Percentiles rank a stretch among this genome's conserved stretches.
Evolutionary conservation across 257 asterid species (phyloP).

Genomic region (Handroanthus guayacan): DNA sequence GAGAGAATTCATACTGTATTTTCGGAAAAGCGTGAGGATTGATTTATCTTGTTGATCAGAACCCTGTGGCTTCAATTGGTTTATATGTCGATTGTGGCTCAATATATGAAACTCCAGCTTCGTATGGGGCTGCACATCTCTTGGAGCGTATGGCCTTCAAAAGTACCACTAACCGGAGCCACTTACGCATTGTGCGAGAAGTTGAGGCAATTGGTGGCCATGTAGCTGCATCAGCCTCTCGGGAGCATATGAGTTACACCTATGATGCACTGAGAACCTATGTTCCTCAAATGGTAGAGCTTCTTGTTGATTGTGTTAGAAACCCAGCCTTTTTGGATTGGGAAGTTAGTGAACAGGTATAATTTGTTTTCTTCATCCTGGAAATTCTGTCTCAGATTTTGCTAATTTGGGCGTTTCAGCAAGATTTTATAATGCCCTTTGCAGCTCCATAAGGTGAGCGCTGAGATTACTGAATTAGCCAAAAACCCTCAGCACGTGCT

Average conservation of each 20-base stretch:
- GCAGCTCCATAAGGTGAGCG: slow-evolving; percentile 72
- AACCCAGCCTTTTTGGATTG: slow-evolving; percentile 94
- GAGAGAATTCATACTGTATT: too few relatives aligned
- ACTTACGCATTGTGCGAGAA: slow-evolving; percentile 83
- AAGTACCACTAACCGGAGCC: slow-evolving; percentile 84
- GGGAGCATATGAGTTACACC: slow-evolving; percentile 86
- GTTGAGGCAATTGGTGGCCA: slow-evolving; percentile 96
- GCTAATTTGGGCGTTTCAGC: slow-evolving; percentile 4
- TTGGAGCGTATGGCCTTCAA: slow-evolving; percentile 96
- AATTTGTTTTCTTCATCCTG: slow-evolving; percentile 22
- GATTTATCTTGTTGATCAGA: slow-evolving; percentile 51
- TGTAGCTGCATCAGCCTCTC: slow-evolving; percentile 73
- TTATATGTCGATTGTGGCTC: slow-evolving; percentile 90
- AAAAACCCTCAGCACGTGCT: slow-evolving; percentile 88
- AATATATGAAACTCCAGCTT: slow-evolving; percentile 75
- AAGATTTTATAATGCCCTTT: slow-evolving; percentile 17
- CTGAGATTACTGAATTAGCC: slow-evolving; percentile 70
- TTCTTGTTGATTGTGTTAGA: slow-evolving; percentile 80
- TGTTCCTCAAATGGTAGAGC: slow-evolving; percentile 92
- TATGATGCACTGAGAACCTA: slow-evolving; percentile 80
- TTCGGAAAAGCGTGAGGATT: too few relatives aligned
- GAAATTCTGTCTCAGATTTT: neutral
- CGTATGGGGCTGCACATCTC: slow-evolving; percentile 86
- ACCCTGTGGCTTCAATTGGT: slow-evolving; percentile 86
- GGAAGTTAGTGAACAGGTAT: slow-evolving; percentile 97